phyloP scores from a whole-genome alignment of 2,329 filamentous ascomycete species.

The Paracoccidioides lutzii region DNA sequence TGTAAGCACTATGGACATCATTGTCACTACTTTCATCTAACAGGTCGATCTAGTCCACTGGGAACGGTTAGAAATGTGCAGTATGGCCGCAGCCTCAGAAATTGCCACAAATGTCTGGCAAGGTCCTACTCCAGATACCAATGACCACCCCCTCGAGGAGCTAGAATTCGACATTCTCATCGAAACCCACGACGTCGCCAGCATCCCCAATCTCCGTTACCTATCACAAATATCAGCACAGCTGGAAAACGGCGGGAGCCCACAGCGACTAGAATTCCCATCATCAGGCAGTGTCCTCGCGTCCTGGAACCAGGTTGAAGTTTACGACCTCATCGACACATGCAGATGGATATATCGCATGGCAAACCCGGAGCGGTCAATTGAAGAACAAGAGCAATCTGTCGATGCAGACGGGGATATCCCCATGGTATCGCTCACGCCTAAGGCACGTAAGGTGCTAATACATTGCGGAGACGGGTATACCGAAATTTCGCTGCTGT shows the following conservation, averaged over 20 bases:
- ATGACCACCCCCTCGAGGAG: conserved; percentile 38
- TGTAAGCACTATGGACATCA: conserved; percentile 33
- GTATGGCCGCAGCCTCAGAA: conserved; percentile 79
- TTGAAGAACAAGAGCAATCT: conserved; percentile 16
- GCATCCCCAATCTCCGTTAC: conserved; percentile 55
- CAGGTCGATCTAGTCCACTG: conserved; percentile 48
- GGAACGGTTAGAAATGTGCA: conserved; percentile 83
- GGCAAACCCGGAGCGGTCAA: conserved; percentile 46
- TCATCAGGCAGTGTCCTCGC: conserved; percentile 87
- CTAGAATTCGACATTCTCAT: conserved; percentile 66
- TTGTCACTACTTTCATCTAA: neutral
- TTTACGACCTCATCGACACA: conserved; percentile 71
- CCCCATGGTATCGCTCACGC: conserved; percentile 33
- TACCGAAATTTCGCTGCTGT: conserved; percentile 82
- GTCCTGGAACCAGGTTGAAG: conserved; percentile 68
- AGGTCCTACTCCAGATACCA: conserved; percentile 59
- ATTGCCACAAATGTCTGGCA: conserved; percentile 84
- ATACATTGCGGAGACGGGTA: conserved; percentile 95
- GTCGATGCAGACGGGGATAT: conserved; percentile 45
- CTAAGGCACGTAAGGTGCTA: conserved; percentile 54
- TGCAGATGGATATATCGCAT: conserved; percentile 84
- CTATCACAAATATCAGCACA: conserved; percentile 52
- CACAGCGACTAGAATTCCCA: conserved; percentile 64
- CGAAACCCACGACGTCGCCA: conserved; percentile 76
- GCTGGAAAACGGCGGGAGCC: conserved; percentile 29